These are phyloP conservation scores for Talaromyces amestolkiae DNA, from an alignment of 2,329 filamentous ascomycete species.

Conservation along the genomic window DNA sequence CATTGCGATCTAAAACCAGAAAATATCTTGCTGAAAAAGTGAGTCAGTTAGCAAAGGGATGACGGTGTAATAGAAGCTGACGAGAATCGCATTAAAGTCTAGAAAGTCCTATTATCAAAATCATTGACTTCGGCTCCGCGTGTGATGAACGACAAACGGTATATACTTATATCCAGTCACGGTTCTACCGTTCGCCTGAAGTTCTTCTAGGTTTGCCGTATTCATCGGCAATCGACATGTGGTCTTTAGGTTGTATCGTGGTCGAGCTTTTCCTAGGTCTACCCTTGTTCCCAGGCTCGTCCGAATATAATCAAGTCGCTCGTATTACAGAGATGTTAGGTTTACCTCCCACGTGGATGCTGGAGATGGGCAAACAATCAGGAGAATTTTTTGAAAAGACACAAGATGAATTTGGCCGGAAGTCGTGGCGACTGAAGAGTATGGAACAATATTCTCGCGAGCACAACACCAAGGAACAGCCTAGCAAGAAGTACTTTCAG, in stretches of 20 bases:
- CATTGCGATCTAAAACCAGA: constrained; percentile 98
- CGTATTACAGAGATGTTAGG: constrained; percentile 98
- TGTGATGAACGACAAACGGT: constrained; percentile 98
- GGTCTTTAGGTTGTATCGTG: constrained; percentile 97
- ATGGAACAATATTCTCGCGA: constrained; percentile 98
- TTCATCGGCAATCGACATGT: constrained; percentile 99
- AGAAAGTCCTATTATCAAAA: constrained; percentile 98
- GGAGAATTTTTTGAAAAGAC: constrained; percentile 95
- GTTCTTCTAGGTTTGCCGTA: constrained; percentile 94
- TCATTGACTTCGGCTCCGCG: constrained; percentile 98
- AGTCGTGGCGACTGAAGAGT: constrained; percentile 87
- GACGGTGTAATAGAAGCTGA: constrained; percentile 1
- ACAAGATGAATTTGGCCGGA: constrained; percentile 86
- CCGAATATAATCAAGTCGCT: constrained; percentile 97
- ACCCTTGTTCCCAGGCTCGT: constrained; percentile 92
- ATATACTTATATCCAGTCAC: constrained; percentile 97
- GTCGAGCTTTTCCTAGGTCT: constrained; percentile 95
- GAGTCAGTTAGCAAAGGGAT: constrained; percentile 27
- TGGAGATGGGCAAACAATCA: constrained; percentile 97
- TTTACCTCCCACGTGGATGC: constrained; percentile 96
- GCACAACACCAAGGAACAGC: constrained; percentile 94
- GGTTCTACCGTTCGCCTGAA: constrained; percentile 96
- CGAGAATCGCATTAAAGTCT: constrained; percentile 51
- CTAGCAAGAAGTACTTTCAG: constrained; percentile 99
- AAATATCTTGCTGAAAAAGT: constrained; percentile 96